A percentile compares a stretch with the other conserved stretches of the same genome.
Evolutionary conservation across 495 filamentous ascomycete genomes (phyloP).

Genomic region (Haplographium delicatum): DNA sequence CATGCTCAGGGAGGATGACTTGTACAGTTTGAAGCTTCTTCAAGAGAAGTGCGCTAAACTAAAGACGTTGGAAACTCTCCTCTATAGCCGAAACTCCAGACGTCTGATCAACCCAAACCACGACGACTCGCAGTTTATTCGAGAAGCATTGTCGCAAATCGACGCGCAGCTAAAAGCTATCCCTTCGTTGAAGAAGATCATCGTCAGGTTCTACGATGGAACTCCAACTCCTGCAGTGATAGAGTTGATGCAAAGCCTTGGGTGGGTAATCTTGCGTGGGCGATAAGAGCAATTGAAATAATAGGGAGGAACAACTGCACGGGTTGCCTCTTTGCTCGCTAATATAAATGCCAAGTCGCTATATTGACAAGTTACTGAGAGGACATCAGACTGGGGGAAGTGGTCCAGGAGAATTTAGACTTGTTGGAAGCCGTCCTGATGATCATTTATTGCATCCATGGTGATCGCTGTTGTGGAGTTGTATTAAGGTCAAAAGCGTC

Average conservation of each 20-base stretch:
- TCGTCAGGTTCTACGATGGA: conserved; percentile 2
- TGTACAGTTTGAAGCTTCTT: conserved; percentile 5
- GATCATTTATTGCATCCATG: conserved; percentile 13
- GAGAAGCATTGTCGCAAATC: neutral
- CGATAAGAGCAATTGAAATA: neutral
- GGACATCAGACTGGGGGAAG: conserved; percentile 6
- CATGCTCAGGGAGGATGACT: conserved; percentile 6
- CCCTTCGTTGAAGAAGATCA: neutral
- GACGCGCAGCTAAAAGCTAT: neutral
- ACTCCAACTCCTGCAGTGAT: neutral
- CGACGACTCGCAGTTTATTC: neutral
- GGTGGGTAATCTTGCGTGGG: neutral
- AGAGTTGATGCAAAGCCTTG: neutral
- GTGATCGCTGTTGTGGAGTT: conserved; percentile 5
- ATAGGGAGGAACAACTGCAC: neutral
- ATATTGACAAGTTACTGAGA: conserved; percentile 9
- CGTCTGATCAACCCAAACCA: neutral
- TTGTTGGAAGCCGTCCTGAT: conserved; percentile 6
- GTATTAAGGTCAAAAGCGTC: conserved; percentile 5
- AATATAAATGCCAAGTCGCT: conserved; percentile 3
- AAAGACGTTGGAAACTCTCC: conserved; percentile 2
- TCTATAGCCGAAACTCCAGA: conserved; percentile 1
- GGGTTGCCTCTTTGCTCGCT: neutral
- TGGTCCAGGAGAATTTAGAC: conserved; percentile 7
- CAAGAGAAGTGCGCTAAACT: conserved; percentile 1